Evolutionary conservation across 1,284 basidiomycete species (phyloP).

Genomic region (Irpex lacteus): DNA sequence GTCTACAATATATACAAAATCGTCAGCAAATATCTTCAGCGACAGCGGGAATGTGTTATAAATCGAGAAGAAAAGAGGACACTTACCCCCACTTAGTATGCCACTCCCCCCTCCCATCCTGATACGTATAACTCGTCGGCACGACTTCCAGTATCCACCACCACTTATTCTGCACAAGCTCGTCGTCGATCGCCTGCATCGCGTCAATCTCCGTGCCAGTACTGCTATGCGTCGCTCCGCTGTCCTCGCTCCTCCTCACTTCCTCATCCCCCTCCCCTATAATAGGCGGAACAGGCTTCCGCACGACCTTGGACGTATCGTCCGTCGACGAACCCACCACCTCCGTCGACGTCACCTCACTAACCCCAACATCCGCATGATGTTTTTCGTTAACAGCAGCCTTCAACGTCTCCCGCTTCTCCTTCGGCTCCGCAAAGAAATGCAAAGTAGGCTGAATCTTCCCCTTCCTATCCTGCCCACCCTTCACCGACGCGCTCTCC

Average conservation of each 20-base stretch:
- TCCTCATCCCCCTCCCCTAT: neutral
- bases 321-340: neutral
- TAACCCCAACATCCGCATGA: neutral
- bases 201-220: slow-evolving; percentile 22
- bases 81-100: slow-evolving; percentile 32
- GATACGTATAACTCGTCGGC: slow-evolving; percentile 34
- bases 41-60: neutral
- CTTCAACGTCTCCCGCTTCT: neutral
- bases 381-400: neutral
- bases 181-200: slow-evolving; percentile 34
- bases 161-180: slow-evolving; percentile 24
- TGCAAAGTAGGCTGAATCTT: neutral
- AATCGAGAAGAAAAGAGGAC: neutral
- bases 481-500: neutral
- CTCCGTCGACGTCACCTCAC: neutral
- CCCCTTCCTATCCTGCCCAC: neutral
- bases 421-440: neutral
- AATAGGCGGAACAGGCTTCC: neutral
- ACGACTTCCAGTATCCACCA: slow-evolving; percentile 47
- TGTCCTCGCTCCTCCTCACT: slow-evolving; percentile 4
- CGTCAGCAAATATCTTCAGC: neutral
- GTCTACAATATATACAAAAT: slow-evolving; percentile 15
- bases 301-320: no score
- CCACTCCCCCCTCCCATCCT: slow-evolving; percentile 35
- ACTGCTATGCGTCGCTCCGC: slow-evolving; percentile 7